Base-by-base conservation (phyloP, 2,329 filamentous ascomycete genomes). In the Sarocladium oryzae region DNA sequence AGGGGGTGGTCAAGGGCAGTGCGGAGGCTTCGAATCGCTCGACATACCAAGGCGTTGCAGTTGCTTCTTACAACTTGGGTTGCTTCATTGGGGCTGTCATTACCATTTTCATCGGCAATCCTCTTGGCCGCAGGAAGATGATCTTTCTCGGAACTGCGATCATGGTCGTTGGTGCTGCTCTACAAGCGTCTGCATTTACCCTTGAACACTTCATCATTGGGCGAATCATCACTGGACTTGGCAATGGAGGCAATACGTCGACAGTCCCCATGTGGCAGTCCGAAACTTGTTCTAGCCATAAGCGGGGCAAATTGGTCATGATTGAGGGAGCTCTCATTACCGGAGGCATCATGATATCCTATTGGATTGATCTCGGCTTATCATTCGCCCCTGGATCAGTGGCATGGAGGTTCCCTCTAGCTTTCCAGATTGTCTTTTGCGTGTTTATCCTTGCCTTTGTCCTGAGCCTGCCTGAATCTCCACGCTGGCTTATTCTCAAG, bases 31-130 rank as follows among this genome's bases (percentile, higher is more conserved):
- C 69, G 30, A 59, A 64, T 51, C 73, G 77, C 16, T 74, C 78
- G 2, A 75, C 72, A 4, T 73, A 76, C 52, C 76, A 81, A 56
- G 75, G 74, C 30, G 78, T 81, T 43, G 68, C 76, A 5, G 72
- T 81, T 16, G 78, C 77, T 7, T 74, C 73, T 4, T 81, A 81
- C 62, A 79, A 80, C 59, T 59, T 81, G n/a, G 81, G 80, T 11
- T 84, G 81, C 63, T 79, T 81, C 49, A 70, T 84, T 52, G 82
- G 82, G 10, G 81, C 81, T 18, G 79, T 85, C 61, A 81, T 82
- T 59, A 80, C 79, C 53, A 83, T 82, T 21, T 85, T 84, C 57
- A 81, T 82, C 11, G 82, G 82, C 65, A 82, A 86, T 57, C 70
- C 72, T 21, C 75, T 84, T 48, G 82, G 82, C 11, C 76, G 82